phyloP scores from a whole-genome alignment of 495 filamentous ascomycete genomes.

The Hyaloscypha variabilis region DNA sequence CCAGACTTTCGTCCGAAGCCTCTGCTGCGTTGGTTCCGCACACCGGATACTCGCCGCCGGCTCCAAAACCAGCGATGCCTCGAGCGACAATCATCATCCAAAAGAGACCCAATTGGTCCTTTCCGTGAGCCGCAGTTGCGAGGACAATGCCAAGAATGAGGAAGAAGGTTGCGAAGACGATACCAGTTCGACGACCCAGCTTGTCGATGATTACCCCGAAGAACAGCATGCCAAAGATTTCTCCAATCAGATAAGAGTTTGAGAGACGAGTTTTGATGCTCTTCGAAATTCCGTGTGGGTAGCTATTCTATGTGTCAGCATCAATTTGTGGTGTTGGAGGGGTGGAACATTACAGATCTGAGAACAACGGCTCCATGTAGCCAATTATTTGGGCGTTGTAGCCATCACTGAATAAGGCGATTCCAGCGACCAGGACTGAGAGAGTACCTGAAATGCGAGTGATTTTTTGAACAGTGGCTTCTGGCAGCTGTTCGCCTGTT shows the following conservation, averaged over 20 bases:
- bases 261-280: constrained; percentile 46
- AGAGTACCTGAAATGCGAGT: constrained; percentile 32
- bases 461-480: constrained; percentile 27
- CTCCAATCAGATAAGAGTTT: constrained; percentile 55
- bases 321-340: background rate
- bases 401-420: constrained; percentile 46
- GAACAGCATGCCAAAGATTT: constrained; percentile 47
- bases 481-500: constrained; percentile 5
- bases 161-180: constrained; percentile 49
- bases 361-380: constrained; percentile 45
- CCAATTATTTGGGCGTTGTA: constrained; percentile 48
- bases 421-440: constrained; percentile 40
- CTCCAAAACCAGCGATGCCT: constrained; percentile 53
- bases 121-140: constrained; percentile 50
- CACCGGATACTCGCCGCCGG: constrained; percentile 46
- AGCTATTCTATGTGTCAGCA: constrained; percentile 8
- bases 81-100: constrained; percentile 57
- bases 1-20: constrained; percentile 43
- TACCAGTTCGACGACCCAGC: constrained; percentile 51
- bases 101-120: constrained; percentile 48
- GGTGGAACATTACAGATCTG: constrained; percentile 32
- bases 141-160: constrained; percentile 54
- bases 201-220: constrained; percentile 54
- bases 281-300: constrained; percentile 11
- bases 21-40: constrained; percentile 45